Conservation (phyloP, 1,284 basidiomycete genomes). For the Ustilago sp. region DNA sequence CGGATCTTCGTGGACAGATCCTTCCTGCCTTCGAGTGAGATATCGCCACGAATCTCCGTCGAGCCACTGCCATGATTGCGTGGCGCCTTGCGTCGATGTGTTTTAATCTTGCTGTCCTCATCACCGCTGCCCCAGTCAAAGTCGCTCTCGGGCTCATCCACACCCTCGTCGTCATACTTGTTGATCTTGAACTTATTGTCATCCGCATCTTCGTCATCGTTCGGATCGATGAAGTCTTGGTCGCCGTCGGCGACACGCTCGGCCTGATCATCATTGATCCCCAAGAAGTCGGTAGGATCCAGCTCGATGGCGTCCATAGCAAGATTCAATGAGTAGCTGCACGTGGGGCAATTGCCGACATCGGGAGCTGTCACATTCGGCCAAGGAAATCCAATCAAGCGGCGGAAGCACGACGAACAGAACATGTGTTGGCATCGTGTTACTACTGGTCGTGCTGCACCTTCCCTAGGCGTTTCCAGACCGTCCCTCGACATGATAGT, state of each 20-base stretch:
- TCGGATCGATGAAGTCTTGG: slow-evolving; percentile 20
- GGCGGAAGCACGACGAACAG: slow-evolving; percentile 70
- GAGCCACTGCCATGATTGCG: slow-evolving; percentile 22
- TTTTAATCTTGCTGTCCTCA: slow-evolving; percentile 6
- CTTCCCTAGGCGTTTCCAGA: slow-evolving; percentile 40
- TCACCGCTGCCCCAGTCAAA: slow-evolving; percentile 50
- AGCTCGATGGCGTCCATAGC: slow-evolving; percentile 57
- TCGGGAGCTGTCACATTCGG: slow-evolving; percentile 37
- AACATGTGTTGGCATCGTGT: slow-evolving; percentile 95
- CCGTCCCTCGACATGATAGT: slow-evolving; percentile 19
- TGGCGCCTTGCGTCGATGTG: slow-evolving; percentile 14
- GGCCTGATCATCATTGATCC: slow-evolving; percentile 42
- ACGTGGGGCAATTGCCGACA: slow-evolving; percentile 76
- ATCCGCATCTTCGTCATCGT: slow-evolving; percentile 6
- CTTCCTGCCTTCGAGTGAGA: slow-evolving; percentile 41
- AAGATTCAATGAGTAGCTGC: slow-evolving; percentile 71
- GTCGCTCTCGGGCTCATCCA: slow-evolving; percentile 23
- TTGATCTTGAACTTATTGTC: slow-evolving; percentile 3
- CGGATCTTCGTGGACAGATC: slow-evolving; percentile 65
- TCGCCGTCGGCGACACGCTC: slow-evolving; percentile 32
- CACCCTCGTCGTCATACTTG: slow-evolving; percentile 15
- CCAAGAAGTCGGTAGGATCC: slow-evolving; percentile 45
- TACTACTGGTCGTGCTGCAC: slow-evolving; percentile 70
- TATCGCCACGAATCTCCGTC: slow-evolving; percentile 13
- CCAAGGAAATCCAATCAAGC: slow-evolving; percentile 40